phyloP scores from a whole-genome alignment of 306 rosid species.

The Oemleria cerasiformis region DNA sequence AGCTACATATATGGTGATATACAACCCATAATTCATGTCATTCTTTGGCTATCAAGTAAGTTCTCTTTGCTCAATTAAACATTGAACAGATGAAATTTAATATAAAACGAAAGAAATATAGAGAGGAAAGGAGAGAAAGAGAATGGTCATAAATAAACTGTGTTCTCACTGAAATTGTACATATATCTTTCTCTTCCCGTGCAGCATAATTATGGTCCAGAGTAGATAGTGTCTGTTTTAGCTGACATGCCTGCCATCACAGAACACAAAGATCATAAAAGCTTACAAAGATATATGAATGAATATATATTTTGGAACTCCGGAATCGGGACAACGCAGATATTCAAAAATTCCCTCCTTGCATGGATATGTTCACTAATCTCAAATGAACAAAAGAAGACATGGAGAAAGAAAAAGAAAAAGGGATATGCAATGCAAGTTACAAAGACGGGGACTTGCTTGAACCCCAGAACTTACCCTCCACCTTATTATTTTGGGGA shows the following conservation, averaged over 20 bases:
- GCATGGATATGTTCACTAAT: neutral
- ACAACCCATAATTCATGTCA: neutral
- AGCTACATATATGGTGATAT: neutral
- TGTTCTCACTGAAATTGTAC: slow-evolving; percentile 35
- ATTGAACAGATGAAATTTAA: neutral
- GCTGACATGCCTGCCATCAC: slow-evolving; percentile 62
- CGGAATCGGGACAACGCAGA: neutral
- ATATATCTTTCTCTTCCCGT: slow-evolving; percentile 67
- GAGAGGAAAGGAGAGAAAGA: neutral
- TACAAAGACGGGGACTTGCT: neutral
- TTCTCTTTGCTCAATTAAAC: slow-evolving; percentile 4
- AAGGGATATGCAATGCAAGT: neutral
- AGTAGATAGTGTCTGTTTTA: slow-evolving; percentile 60
- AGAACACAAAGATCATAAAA: slow-evolving; percentile 4
- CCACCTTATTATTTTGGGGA: neutral
- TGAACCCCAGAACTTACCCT: slow-evolving; percentile 1
- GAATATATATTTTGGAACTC: no score
- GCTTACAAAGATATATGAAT: neutral
- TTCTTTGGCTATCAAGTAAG: slow-evolving; percentile 1
- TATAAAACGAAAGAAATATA: neutral
- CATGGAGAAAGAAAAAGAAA: neutral
- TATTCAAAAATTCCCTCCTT: neutral
- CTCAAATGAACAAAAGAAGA: neutral
- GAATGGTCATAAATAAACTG: neutral
- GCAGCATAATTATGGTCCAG: slow-evolving; percentile 88